Conservation (phyloP, 805 yeast genomes). For the Candida koratica region DNA sequence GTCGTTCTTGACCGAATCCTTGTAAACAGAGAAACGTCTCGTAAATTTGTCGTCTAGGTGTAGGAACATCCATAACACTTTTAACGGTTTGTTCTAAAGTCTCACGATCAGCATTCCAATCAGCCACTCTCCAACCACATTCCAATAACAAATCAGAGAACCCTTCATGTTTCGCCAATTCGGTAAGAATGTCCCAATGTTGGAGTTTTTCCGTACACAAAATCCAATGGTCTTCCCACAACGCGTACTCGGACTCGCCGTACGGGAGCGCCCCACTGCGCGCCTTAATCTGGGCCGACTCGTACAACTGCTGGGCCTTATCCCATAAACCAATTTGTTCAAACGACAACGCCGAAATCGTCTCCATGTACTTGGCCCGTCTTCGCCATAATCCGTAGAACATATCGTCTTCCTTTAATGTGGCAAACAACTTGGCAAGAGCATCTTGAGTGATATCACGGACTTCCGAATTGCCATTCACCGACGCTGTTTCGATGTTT, state of each 20-base stretch:
- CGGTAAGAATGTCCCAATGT: constrained; percentile 97
- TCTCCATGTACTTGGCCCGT: constrained; percentile 89
- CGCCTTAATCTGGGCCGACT: constrained; percentile 94
- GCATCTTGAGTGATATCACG: constrained; percentile 88
- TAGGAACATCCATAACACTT: constrained; percentile 97
- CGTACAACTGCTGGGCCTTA: constrained; percentile 88
- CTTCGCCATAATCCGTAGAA: constrained; percentile 98
- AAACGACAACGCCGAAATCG: constrained; percentile 86
- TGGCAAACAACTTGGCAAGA: constrained; percentile 79
- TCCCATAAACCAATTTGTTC: constrained; percentile 97
- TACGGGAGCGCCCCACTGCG: constrained; percentile 92
- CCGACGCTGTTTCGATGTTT: constrained; percentile 52
- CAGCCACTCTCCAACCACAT: constrained; percentile 99
- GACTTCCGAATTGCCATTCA: constrained; percentile 67
- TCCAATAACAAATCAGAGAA: constrained; percentile 92
- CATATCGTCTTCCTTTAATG: constrained; percentile 91
- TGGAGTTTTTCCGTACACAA: constrained; percentile 94
- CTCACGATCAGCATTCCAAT: constrained; percentile 93
- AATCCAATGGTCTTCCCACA: constrained; percentile 99
- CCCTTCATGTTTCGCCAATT: constrained; percentile 95
- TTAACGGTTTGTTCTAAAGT: constrained; percentile 92
- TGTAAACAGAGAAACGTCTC: constrained; percentile 92
- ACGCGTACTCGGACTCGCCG: constrained; percentile 88
- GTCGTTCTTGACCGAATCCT: constrained; percentile 88
- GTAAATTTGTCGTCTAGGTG: constrained; percentile 93